These are phyloP conservation scores for Chalciporus sp. DNA, from an alignment of 1,284 basidiomycete species.

Conservation along the genomic window DNA sequence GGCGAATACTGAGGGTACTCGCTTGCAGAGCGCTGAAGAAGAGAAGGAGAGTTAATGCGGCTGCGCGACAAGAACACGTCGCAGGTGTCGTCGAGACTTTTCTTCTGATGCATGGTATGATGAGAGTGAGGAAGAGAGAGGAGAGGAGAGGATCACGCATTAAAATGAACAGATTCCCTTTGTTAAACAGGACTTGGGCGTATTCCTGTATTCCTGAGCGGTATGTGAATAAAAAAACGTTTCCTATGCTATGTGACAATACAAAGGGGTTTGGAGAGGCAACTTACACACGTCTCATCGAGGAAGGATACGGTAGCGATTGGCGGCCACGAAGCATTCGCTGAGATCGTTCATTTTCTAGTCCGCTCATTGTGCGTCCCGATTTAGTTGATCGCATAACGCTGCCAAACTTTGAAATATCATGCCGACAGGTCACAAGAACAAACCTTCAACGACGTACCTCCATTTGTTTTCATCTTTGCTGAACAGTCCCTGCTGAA, in stretches of 20 bases:
- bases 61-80: slow-evolving; percentile 30
- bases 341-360: slow-evolving; percentile 20
- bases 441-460: too few species aligned
- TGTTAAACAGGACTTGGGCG: slow-evolving; percentile 12
- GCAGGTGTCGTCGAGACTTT: slow-evolving; percentile 36
- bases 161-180: slow-evolving; percentile 20
- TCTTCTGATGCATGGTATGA: slow-evolving; percentile 28
- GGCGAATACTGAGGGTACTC: slow-evolving; percentile 11
- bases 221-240: slow-evolving; percentile 10
- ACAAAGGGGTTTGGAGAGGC: slow-evolving; percentile 19
- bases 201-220: slow-evolving; percentile 13
- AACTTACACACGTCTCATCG: background rate
- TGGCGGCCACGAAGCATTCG: slow-evolving; percentile 9
- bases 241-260: slow-evolving; percentile 4
- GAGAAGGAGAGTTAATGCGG: slow-evolving; percentile 12
- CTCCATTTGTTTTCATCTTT: background rate
- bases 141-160: slow-evolving; percentile 5
- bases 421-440: background rate
- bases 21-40: slow-evolving; percentile 12
- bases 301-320: slow-evolving; percentile 5
- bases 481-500: background rate
- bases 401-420: slow-evolving; percentile 5
- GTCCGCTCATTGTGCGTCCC: slow-evolving; percentile 28
- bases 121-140: slow-evolving; percentile 13
- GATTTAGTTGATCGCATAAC: slow-evolving; percentile 16